Evolutionary conservation across 371 early-diverging fungal species (phyloP).

Genomic region (Parasitella parasitica): DNA sequence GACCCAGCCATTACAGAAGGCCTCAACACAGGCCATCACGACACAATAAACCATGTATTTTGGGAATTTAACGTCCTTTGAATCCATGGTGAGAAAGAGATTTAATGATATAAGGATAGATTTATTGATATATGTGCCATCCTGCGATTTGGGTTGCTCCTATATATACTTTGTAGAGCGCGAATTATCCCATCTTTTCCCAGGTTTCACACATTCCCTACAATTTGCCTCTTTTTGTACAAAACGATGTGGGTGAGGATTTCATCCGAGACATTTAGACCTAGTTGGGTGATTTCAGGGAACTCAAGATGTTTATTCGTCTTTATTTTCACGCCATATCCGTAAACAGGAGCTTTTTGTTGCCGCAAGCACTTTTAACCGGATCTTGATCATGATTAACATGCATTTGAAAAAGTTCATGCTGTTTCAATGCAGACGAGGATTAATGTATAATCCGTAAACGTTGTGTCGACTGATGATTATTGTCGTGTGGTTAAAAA

Average conservation of each 20-base stretch:
- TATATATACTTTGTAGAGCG: not conserved
- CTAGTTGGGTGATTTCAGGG: not conserved
- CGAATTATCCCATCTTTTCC: not conserved
- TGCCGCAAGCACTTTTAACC: not conserved
- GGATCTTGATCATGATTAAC: not conserved
- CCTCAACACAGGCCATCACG: constrained; percentile 35
- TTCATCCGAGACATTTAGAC: not conserved
- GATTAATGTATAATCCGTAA: too few species aligned
- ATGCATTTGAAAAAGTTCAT: not conserved
- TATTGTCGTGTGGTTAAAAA: too few species aligned
- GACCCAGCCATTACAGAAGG: constrained; percentile 43
- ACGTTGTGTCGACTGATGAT: too few species aligned
- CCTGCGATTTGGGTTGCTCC: too few species aligned
- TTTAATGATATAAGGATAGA: not conserved
- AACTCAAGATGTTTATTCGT: not conserved
- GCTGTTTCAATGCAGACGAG: not conserved
- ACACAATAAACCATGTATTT: constrained; percentile 44
- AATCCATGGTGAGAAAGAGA: constrained; percentile 26
- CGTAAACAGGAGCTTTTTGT: not conserved
- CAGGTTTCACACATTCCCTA: not conserved
- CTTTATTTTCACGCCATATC: not conserved
- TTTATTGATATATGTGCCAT: too few species aligned
- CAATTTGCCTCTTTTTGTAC: not conserved
- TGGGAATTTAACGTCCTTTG: constrained; percentile 30
- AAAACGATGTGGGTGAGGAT: not conserved